Evolutionary conservation across 352 stramenopile genomes (phyloP), one percentile per base, ranked within the genome.

Genomic region (Pythium aristosporum): DNA sequence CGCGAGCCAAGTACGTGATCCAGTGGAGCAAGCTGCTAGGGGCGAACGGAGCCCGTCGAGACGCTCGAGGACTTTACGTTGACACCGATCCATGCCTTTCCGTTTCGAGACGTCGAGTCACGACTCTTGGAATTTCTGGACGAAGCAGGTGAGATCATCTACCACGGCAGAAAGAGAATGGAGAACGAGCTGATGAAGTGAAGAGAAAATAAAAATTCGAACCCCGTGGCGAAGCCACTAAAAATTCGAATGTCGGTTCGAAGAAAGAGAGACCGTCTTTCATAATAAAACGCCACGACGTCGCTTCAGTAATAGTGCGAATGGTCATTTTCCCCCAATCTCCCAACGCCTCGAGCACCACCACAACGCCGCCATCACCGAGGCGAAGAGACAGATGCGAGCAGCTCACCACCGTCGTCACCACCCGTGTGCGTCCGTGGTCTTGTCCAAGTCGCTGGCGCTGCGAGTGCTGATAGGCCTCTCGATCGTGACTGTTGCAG

Each of bases 11-110:
- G 44, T 61, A 55, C 32, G 44, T 63, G 5, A 46, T 63, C 44
- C 28, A 63, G 43, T 46, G 44, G 43, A 44, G n/a, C 28, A 63
- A 63, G 32, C 3, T 61, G 54, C 41, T 61, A 25, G 39, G 54
- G 54, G 12, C 54, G 54, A 18, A 41, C 2, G 2, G 54, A 61
- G 41, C 6, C 21, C 8, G 41, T 42, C 15, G 54, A 61, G n/a
- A 28, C 3, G 25, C 20, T 41, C 9, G 18, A 34, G 3, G 54
- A 51, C 16, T 61, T 61, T 18, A 61, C 37, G 25, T 23, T 61
- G 6, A 42, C 41, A 21, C 37, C 54, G 21, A 42, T 61, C 2
- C 3, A 28, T 4, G 23, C 6, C 13, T 51, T 61, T 41, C 7
- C 37, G 41, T 61, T 61, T 51, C 20, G 41, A 25, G 54, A 16